A percentile compares a stretch with the other conserved stretches of the same genome.
These are phyloP conservation scores for Senna siamea DNA, from an alignment of 306 rosid species.

Conservation along the genomic window DNA sequence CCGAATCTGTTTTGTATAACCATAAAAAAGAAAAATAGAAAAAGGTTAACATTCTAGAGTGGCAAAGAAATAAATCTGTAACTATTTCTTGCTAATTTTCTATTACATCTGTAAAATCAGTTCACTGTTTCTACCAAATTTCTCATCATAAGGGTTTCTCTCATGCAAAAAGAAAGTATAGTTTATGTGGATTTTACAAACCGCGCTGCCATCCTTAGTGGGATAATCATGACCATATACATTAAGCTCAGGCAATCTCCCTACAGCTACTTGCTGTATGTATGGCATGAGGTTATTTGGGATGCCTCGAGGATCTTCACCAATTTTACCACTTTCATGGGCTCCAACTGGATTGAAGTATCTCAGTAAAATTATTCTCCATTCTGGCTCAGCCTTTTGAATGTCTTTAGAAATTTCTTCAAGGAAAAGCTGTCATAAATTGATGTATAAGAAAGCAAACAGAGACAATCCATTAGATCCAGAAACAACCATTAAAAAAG, in stretches of 20 bases:
- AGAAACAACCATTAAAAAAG: neutral
- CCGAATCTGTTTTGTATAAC: conserved; percentile 54
- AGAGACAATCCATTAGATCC: no score
- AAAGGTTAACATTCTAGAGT: neutral
- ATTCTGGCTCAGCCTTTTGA: conserved; percentile 65
- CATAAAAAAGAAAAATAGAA: neutral
- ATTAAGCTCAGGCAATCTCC: conserved; percentile 72
- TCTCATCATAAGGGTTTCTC: no score
- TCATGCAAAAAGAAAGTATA: neutral
- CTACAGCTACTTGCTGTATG: conserved; percentile 80
- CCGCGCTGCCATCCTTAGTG: conserved; percentile 75
- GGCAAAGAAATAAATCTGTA: neutral
- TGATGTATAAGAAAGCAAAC: conserved; percentile 1
- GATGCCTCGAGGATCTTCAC: conserved; percentile 78
- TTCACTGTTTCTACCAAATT: no score
- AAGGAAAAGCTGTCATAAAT: conserved; percentile 56
- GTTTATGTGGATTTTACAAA: conserved; percentile 35
- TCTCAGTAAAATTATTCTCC: conserved; percentile 73
- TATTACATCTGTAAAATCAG: no score
- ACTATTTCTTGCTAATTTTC: neutral
- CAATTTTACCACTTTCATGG: no score
- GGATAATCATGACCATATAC: conserved; percentile 82
- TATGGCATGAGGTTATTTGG: conserved; percentile 91
- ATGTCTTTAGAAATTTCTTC: conserved; percentile 74
- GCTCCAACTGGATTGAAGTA: conserved; percentile 90